These are phyloP conservation scores for Ustilago lituana DNA, from an alignment of 1,284 basidiomycete species.

Conservation along the genomic window DNA sequence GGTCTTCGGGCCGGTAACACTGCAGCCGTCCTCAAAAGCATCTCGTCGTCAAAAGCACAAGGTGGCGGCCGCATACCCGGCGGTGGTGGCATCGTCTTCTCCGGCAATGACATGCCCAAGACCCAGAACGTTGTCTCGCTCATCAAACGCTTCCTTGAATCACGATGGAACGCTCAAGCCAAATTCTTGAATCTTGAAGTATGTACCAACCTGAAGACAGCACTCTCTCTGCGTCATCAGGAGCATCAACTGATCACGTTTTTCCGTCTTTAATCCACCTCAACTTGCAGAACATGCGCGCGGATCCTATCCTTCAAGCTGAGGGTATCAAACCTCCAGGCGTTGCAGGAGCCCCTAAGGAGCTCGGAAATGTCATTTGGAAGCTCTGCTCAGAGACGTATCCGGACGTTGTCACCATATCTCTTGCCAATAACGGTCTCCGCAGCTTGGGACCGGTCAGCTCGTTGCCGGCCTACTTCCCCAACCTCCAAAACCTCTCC, in stretches of 20 bases:
- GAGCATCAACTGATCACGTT: too few relatives aligned
- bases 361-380: conserved; percentile 82
- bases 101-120: conserved; percentile 42
- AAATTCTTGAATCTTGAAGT: conserved; percentile 78
- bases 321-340: conserved; percentile 77
- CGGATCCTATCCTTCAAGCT: conserved; percentile 78
- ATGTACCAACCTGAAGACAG: neutral
- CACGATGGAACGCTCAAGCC: conserved; percentile 60
- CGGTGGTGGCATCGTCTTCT: conserved; percentile 39
- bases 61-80: conserved; percentile 49
- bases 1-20: conserved; percentile 43
- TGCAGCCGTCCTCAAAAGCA: conserved; percentile 38
- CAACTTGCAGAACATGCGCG: conserved; percentile 71
- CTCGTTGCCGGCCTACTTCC: conserved; percentile 68
- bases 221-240: neutral
- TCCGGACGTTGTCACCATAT: conserved; percentile 72
- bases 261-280: too few relatives aligned
- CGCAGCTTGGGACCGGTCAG: conserved; percentile 47
- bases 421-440: conserved; percentile 54
- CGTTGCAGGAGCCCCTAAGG: conserved; percentile 72
- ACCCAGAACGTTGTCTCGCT: conserved; percentile 48
- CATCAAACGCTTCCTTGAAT: conserved; percentile 55
- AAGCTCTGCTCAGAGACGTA: conserved; percentile 81
- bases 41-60: conserved; percentile 42
- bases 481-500: conserved; percentile 76